Percentiles rank a stretch among this genome's conserved stretches.
Conservation (phyloP, 192 early-diverging fungal genomes). For the Backusella circina region DNA sequence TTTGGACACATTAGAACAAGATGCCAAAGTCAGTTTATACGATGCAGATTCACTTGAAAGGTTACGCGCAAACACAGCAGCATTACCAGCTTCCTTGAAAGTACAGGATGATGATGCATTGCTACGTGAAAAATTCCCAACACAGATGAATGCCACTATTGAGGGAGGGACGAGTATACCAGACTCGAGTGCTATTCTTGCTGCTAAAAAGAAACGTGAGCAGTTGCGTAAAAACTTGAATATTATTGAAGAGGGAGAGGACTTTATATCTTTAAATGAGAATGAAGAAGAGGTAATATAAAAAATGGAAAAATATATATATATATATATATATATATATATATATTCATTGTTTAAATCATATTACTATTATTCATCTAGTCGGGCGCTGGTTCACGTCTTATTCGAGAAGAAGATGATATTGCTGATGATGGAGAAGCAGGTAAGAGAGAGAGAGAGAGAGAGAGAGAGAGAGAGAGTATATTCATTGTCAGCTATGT, state of each 20-base stretch:
- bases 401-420: constrained; percentile 59
- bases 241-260: constrained; percentile 23
- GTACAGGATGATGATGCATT: constrained; percentile 20
- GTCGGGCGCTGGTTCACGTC: constrained; percentile 23
- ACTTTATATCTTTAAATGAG: constrained; percentile 28
- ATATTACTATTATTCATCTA: not conserved
- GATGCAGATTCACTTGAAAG: constrained; percentile 17
- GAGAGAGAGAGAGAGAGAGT: no score
- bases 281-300: not conserved
- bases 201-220: constrained; percentile 53
- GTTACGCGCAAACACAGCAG: constrained; percentile 19
- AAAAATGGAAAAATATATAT: not conserved
- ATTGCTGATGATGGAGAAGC: constrained; percentile 53
- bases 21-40: constrained; percentile 6
- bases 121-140: constrained; percentile 44
- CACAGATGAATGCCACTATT: constrained; percentile 28
- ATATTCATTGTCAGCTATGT: no score
- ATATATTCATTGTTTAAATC: no score
- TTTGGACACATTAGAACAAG: not conserved
- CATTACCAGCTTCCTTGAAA: constrained; percentile 9
- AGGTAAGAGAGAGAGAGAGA: not conserved
- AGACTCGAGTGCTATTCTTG: constrained; percentile 46
- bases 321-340: no score
- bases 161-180: constrained; percentile 32
- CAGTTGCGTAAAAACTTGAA: constrained; percentile 39